These are phyloP conservation scores for Dendrobium catenatum DNA, from an alignment of 106 monocot genomes.

Conservation along the genomic window DNA sequence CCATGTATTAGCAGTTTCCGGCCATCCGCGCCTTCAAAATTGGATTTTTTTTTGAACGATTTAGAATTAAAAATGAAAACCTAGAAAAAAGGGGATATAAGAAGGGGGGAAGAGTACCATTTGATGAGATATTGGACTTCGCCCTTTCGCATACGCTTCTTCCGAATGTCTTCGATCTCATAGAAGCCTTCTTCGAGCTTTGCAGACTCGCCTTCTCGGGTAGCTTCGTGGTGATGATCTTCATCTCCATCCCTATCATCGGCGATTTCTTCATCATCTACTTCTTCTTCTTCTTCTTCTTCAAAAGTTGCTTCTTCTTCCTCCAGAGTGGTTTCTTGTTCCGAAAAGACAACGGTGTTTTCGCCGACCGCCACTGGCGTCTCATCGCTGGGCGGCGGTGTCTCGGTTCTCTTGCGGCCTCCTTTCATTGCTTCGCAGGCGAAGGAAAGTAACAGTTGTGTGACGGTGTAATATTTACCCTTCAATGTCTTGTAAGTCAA, in stretches of 20 bases:
- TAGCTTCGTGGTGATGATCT: background rate
- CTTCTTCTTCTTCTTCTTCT: background rate
- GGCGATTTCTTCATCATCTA: background rate
- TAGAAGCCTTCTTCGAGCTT: conserved; percentile 71
- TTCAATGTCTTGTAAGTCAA: no score
- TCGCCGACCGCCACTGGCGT: background rate
- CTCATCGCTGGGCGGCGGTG: background rate
- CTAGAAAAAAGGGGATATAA: background rate
- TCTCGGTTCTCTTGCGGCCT: background rate
- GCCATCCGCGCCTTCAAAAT: conserved; percentile 78
- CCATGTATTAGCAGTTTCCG: conserved; percentile 96
- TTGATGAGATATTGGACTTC: conserved; percentile 77
- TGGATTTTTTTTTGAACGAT: background rate
- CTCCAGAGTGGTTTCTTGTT: background rate
- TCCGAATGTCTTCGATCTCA: conserved; percentile 76
- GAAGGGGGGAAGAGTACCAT: conserved; percentile 28
- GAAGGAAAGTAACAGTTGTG: no score
- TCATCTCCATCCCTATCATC: background rate
- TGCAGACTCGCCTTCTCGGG: conserved; percentile 13
- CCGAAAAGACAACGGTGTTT: no score
- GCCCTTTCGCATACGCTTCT: conserved; percentile 60
- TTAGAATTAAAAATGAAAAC: background rate
- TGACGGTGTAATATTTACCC: no score
- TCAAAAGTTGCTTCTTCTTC: background rate
- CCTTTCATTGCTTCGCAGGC: background rate